Conservation (phyloP, 2,329 filamentous ascomycete genomes). For the Penicillium sp. region DNA sequence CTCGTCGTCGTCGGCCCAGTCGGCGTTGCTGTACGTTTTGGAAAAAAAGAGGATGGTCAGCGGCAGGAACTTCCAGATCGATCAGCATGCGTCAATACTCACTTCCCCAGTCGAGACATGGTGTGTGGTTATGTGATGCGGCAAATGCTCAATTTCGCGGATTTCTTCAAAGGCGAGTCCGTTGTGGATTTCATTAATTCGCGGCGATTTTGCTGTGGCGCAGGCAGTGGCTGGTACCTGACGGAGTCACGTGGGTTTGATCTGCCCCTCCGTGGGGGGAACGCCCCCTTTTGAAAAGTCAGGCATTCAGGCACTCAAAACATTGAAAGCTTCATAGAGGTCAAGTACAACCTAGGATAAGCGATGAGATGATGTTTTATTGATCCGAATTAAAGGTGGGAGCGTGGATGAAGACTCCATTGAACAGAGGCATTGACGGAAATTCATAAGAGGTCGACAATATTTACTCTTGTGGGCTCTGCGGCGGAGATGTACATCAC, state of each 20-base stretch:
- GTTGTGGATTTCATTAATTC: conserved; percentile 38
- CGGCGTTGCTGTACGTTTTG: conserved; percentile 49
- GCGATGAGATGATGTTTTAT: no score
- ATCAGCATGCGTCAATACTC: conserved; percentile 18
- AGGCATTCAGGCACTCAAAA: no score
- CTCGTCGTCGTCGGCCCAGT: conserved; percentile 90
- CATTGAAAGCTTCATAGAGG: no score
- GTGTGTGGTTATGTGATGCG: conserved; percentile 26
- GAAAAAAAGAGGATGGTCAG: conserved; percentile 17
- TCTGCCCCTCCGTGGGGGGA: conserved; percentile 1
- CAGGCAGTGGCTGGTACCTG: conserved; percentile 26
- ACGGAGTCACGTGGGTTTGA: conserved; percentile 16
- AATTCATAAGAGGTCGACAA: no score
- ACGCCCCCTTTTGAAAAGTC: background rate
- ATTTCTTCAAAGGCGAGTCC: conserved; percentile 37
- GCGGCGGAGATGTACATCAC: no score
- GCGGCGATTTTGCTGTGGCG: conserved; percentile 31
- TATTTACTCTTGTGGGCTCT: no score
- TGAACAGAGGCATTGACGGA: no score
- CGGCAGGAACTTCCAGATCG: background rate
- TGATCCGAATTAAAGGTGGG: no score
- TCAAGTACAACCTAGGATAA: no score
- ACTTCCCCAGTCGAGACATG: conserved; percentile 46
- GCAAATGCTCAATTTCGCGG: conserved; percentile 35
- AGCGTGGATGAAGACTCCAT: no score